These are phyloP conservation scores for Exsudoporus frostii DNA, from an alignment of 768 basidiomycete genomes.

Conservation along the genomic window DNA sequence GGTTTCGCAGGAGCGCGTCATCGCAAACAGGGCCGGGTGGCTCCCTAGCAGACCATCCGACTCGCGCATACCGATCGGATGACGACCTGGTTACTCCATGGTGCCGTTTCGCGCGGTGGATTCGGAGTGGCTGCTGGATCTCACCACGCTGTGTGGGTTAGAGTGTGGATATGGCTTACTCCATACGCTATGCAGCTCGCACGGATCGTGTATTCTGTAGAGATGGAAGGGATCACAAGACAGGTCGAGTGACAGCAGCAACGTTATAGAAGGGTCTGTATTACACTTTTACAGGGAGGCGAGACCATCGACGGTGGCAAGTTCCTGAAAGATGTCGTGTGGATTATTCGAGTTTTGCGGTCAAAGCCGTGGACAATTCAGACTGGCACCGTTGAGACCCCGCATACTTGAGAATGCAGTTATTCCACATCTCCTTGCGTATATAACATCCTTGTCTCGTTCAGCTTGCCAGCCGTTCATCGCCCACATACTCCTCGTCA, in stretches of 20 bases:
- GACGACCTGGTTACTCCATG: conserved; percentile 8
- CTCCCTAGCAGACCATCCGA: neutral
- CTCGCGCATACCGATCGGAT: neutral
- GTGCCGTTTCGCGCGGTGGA: conserved; percentile 12
- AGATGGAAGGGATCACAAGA: conserved; percentile 27
- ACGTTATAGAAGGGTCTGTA: conserved; percentile 27
- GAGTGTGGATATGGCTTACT: neutral
- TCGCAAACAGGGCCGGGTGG: conserved; percentile 9
- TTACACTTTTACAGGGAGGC: conserved; percentile 21
- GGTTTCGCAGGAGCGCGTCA: conserved; percentile 22
- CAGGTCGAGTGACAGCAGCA: conserved; percentile 13
- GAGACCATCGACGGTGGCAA: conserved; percentile 12
- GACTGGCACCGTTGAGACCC: conserved; percentile 30
- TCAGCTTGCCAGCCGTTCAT: neutral
- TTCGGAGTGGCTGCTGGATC: neutral
- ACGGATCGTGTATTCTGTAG: conserved; percentile 8
- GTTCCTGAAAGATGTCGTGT: conserved; percentile 23
- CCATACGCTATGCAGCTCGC: conserved; percentile 7
- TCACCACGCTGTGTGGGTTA: neutral
- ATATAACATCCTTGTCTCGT: conserved; percentile 20
- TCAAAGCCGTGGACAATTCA: conserved; percentile 15
- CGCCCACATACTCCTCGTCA: conserved; percentile 1
- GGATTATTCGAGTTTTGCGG: conserved; percentile 11
- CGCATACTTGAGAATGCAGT: conserved; percentile 20
- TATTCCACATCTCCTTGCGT: conserved; percentile 1